These are phyloP conservation scores for Nitzschia putrida DNA, from an alignment of 108 stramenopile genomes.

Conservation along the genomic window DNA sequence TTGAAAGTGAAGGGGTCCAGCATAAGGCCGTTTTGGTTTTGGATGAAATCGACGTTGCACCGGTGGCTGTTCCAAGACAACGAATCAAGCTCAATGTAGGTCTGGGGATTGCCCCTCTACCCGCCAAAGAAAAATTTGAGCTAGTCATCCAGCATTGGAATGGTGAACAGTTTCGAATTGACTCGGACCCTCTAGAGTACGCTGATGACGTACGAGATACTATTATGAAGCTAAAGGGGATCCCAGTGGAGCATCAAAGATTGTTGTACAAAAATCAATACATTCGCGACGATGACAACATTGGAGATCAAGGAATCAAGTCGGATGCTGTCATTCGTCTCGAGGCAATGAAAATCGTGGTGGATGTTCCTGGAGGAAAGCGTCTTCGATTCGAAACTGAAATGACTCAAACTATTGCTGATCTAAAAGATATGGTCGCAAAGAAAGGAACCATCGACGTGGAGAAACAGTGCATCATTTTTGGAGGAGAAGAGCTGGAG, in stretches of 20 bases:
- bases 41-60: slow-evolving; percentile 2
- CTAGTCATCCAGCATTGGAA: slow-evolving; percentile 21
- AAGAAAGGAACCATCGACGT: not conserved
- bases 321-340: slow-evolving; percentile 20
- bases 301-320: slow-evolving; percentile 21
- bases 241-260: slow-evolving; percentile 24
- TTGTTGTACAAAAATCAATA: slow-evolving; percentile 11
- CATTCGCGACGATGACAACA: slow-evolving; percentile 11
- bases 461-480: slow-evolving; percentile 7
- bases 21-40: slow-evolving; percentile 32
- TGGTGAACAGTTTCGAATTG: slow-evolving; percentile 1
- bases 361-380: not conserved
- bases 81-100: slow-evolving; percentile 1
- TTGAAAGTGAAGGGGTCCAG: slow-evolving; percentile 9
- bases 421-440: not conserved
- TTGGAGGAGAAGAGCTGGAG: slow-evolving; percentile 9
- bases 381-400: slow-evolving; percentile 10
- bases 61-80: not conserved
- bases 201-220: slow-evolving; percentile 19
- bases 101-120: not conserved
- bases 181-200: slow-evolving; percentile 9
- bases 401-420: slow-evolving; percentile 10
- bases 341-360: slow-evolving; percentile 11
- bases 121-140: not conserved
- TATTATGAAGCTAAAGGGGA: not conserved